These are phyloP conservation scores for Elaeis guineensis DNA, from an alignment of 176 grass and related monocot genomes.

Conservation along the genomic window DNA sequence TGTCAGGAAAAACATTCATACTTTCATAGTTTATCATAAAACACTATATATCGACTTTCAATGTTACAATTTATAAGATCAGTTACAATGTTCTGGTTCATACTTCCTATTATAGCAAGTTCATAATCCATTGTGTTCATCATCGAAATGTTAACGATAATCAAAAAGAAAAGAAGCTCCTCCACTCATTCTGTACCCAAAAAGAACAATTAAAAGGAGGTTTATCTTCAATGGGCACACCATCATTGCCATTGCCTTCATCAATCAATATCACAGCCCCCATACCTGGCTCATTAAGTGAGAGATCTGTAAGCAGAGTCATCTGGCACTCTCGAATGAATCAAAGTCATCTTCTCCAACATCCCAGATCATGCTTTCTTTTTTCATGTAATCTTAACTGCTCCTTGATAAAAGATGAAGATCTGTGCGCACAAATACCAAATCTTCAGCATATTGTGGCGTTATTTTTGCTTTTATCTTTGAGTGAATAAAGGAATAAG, in stretches of 20 bases:
- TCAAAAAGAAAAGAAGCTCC: too few relatives aligned
- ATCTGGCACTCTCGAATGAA: not conserved
- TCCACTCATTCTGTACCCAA: too few relatives aligned
- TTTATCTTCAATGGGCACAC: too few relatives aligned
- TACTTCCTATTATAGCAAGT: too few relatives aligned
- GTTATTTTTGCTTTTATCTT: constrained; percentile 3
- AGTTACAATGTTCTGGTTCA: too few relatives aligned
- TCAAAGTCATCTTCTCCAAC: constrained; percentile 16
- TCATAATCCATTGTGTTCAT: too few relatives aligned
- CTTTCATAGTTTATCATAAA: too few relatives aligned
- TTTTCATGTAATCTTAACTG: constrained; percentile 1
- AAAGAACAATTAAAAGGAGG: too few relatives aligned
- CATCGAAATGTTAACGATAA: too few relatives aligned
- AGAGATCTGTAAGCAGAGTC: constrained; percentile 13
- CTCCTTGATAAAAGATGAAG: constrained; percentile 11
- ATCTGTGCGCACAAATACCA: constrained; percentile 19
- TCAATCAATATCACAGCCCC: not conserved
- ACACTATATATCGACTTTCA: too few relatives aligned
- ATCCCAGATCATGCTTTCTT: constrained; percentile 18
- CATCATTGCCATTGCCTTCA: not conserved
- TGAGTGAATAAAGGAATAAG: constrained; percentile 16
- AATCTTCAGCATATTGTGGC: not conserved
- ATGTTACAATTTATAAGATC: too few relatives aligned
- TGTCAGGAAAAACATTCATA: too few relatives aligned
- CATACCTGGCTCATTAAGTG: constrained; percentile 9